A percentile compares a stretch with the other conserved stretches of the same genome.
These are phyloP conservation scores for Agroathelia rolfsii DNA, from an alignment of 1,284 basidiomycete species.

Conservation along the genomic window DNA sequence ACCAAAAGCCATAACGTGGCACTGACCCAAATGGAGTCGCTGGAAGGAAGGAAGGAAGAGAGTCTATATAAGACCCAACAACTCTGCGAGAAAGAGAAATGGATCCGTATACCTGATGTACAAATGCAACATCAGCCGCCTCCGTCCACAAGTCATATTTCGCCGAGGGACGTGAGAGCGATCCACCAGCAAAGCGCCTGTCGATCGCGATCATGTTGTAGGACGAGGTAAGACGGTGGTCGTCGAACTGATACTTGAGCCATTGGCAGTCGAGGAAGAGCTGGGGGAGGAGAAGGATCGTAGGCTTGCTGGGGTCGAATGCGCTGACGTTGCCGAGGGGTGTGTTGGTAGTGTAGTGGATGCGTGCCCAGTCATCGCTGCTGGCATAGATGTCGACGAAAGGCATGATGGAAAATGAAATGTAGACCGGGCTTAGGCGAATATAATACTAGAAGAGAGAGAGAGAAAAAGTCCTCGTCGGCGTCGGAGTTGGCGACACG, in stretches of 20 bases:
- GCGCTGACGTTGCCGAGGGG: slow-evolving; percentile 45
- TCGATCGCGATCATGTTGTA: slow-evolving; percentile 71
- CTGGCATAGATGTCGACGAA: slow-evolving; percentile 58
- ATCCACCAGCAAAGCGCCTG: slow-evolving; percentile 56
- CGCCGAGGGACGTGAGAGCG: slow-evolving; percentile 39
- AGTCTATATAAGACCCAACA: background rate
- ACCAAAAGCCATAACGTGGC: slow-evolving; percentile 61
- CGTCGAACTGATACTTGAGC: slow-evolving; percentile 56
- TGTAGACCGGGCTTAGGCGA: no score
- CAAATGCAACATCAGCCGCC: slow-evolving; percentile 62
- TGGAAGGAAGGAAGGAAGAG: slow-evolving; percentile 17
- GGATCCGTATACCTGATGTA: slow-evolving; percentile 51
- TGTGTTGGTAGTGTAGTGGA: slow-evolving; percentile 62
- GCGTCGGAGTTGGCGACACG: no score
- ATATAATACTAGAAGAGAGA: no score
- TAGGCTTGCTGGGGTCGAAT: slow-evolving; percentile 55
- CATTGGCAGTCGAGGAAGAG: slow-evolving; percentile 58
- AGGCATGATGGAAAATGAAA: slow-evolving; percentile 62
- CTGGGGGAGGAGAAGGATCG: slow-evolving; percentile 58
- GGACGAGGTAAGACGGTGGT: slow-evolving; percentile 42
- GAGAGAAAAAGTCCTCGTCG: no score
- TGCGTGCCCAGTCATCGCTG: slow-evolving; percentile 53
- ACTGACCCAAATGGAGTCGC: slow-evolving; percentile 53
- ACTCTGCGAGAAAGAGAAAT: slow-evolving; percentile 9
- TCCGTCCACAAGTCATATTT: slow-evolving; percentile 65